These are phyloP conservation scores for Thuja plicata DNA, from an alignment of 83 land plant genomes.

Conservation along the genomic window DNA sequence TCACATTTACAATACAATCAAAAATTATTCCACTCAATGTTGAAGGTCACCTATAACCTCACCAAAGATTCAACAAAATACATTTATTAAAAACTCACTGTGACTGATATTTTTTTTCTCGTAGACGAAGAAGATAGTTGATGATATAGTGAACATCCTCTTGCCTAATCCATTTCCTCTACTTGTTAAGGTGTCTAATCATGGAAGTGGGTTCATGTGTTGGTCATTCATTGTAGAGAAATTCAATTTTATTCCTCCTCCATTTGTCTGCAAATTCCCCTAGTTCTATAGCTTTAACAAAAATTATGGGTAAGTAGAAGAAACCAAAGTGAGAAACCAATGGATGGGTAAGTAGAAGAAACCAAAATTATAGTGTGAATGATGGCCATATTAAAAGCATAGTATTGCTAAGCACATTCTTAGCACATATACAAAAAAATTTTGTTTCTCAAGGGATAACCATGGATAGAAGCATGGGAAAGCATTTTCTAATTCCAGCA, in stretches of 20 bases:
- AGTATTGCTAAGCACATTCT: too few species aligned
- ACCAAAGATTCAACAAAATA: neutral
- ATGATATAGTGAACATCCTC: conserved; percentile 52
- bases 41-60: neutral
- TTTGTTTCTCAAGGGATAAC: too few species aligned
- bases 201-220: conserved; percentile 44
- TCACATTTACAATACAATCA: neutral
- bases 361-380: too few species aligned
- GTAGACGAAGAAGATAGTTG: conserved; percentile 59
- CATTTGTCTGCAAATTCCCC: conserved; percentile 71
- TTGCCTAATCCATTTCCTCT: conserved; percentile 67
- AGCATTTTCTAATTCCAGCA: too few species aligned
- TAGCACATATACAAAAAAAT: too few species aligned
- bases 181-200: conserved; percentile 53
- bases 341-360: too few species aligned
- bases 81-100: conserved; percentile 11
- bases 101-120: conserved; percentile 55
- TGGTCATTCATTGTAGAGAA: conserved; percentile 71
- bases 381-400: too few species aligned
- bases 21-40: neutral
- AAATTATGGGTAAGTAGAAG: too few species aligned
- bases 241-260: conserved; percentile 55
- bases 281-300: conserved; percentile 46
- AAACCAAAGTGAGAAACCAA: too few species aligned
- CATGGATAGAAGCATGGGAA: too few species aligned